Percentiles rank a stretch among this genome's conserved stretches.
These are phyloP conservation scores for Fusarium torreyae DNA, from an alignment of 2,329 filamentous ascomycete genomes.

Conservation along the genomic window DNA sequence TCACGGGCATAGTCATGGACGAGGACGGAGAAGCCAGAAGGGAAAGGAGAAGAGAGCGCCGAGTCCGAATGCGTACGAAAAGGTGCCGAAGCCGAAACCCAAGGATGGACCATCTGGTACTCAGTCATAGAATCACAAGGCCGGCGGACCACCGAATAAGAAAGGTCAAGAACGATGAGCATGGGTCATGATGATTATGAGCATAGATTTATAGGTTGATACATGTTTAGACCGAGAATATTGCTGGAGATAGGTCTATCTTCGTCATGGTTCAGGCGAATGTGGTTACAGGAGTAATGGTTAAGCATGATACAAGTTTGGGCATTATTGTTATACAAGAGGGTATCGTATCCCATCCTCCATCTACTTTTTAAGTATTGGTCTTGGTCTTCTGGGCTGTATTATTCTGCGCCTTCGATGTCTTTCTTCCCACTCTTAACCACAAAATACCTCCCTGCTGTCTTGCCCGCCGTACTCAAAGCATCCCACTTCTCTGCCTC, in stretches of 20 bases:
- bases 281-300: slow-evolving; percentile 14
- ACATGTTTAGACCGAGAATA: slow-evolving; percentile 5
- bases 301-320: background rate
- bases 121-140: slow-evolving; percentile 40
- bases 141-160: slow-evolving; percentile 1
- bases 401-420: slow-evolving; percentile 42
- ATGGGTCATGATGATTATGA: slow-evolving; percentile 31
- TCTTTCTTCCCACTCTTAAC: slow-evolving; percentile 73
- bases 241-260: background rate
- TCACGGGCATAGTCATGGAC: slow-evolving; percentile 53
- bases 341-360: slow-evolving; percentile 37
- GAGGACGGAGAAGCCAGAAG: slow-evolving; percentile 52
- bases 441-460: slow-evolving; percentile 81
- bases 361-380: background rate
- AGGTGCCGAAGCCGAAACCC: slow-evolving; percentile 69
- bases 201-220: slow-evolving; percentile 19
- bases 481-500: slow-evolving; percentile 79
- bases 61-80: slow-evolving; percentile 88
- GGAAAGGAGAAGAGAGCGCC: slow-evolving; percentile 64
- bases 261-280: slow-evolving; percentile 16
- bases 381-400: background rate
- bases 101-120: slow-evolving; percentile 48
- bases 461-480: slow-evolving; percentile 75
- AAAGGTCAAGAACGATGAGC: slow-evolving; percentile 5
- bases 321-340: slow-evolving; percentile 16